Conservation (phyloP, 768 basidiomycete species). For the Cystofilobasidium capitatum region DNA sequence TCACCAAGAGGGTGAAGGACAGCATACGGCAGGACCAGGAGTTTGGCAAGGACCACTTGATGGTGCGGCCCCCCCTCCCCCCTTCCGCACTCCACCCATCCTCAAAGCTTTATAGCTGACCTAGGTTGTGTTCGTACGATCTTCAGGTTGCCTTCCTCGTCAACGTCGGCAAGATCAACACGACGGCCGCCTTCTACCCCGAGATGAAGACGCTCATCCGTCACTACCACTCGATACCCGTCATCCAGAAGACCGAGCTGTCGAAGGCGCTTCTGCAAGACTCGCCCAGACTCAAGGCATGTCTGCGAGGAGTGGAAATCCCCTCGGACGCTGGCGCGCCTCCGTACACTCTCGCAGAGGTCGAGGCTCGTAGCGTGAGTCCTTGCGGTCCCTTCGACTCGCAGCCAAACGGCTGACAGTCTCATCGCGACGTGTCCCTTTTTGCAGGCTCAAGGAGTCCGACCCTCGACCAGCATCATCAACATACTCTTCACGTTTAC, state of each 20-base stretch:
- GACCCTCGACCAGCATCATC: slow-evolving; percentile 66
- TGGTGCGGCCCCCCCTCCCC: slow-evolving; percentile 9
- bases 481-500: slow-evolving; percentile 66
- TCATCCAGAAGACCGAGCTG: slow-evolving; percentile 51
- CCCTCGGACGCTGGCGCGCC: slow-evolving; percentile 48
- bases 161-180: slow-evolving; percentile 71
- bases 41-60: neutral
- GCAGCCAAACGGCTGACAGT: slow-evolving; percentile 40
- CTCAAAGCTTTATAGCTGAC: slow-evolving; percentile 39
- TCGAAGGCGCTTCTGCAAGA: slow-evolving; percentile 60
- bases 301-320: slow-evolving; percentile 55
- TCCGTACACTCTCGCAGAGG: slow-evolving; percentile 52
- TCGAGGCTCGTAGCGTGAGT: slow-evolving; percentile 51
- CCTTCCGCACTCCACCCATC: neutral
- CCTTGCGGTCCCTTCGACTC: slow-evolving; percentile 14
- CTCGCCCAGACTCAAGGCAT: slow-evolving; percentile 66
- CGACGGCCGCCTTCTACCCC: slow-evolving; percentile 57
- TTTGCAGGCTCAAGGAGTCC: slow-evolving; percentile 38
- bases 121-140: slow-evolving; percentile 58
- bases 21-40: slow-evolving; percentile 49
- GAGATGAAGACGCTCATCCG: slow-evolving; percentile 69
- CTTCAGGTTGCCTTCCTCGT: slow-evolving; percentile 55
- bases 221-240: slow-evolving; percentile 68
- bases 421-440: neutral
- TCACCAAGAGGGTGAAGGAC: slow-evolving; percentile 60